Percentiles rank a stretch among this genome's conserved stretches.
Evolutionary conservation across 176 grass and related monocot species (phyloP).

Genomic region (Sorghum bicolor): Sorghum_bicolor_NCBIv3 NC_012873.2:923001-923500

Average conservation of each 20-base stretch:
- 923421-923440: constrained; percentile 33
- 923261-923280: background rate
- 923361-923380: constrained; percentile 69
- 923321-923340: constrained; percentile 53
- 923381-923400: constrained; percentile 31
- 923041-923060: constrained; percentile 33
- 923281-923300: background rate
- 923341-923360: constrained; percentile 61
- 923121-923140: constrained; percentile 28
- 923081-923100: constrained; percentile 14
- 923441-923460: constrained; percentile 34
- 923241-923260: background rate
- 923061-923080: constrained; percentile 27
- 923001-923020: background rate
- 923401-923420: constrained; percentile 5
- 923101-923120: constrained; percentile 57
- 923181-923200: constrained; percentile 34
- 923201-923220: constrained; percentile 27
- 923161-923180: constrained; percentile 9
- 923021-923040: background rate
- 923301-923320: constrained; percentile 52
- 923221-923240: constrained; percentile 31
- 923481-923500: constrained; percentile 31
- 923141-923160: constrained; percentile 5
- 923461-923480: constrained; percentile 48